phyloP scores from a whole-genome alignment of 179 eudicot genomes.

The Sideroxylon spinosum region DNA sequence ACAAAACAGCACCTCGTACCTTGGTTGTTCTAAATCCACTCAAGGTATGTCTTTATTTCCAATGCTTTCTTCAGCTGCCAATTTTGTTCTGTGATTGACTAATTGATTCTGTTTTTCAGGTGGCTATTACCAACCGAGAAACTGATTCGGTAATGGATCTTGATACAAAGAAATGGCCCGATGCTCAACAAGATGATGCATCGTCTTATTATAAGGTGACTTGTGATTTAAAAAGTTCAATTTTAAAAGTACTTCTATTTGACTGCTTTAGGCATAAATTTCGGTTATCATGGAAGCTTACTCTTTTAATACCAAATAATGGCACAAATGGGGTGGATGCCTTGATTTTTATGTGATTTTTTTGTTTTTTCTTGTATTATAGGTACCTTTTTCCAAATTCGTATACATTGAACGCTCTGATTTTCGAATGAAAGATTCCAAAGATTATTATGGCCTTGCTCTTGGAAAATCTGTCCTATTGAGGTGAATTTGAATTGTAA shows the following conservation, averaged over 20 bases:
- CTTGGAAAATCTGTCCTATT: slow-evolving; percentile 84
- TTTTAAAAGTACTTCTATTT: background rate
- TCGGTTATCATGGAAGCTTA: background rate
- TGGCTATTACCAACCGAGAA: slow-evolving; percentile 85
- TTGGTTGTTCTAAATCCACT: slow-evolving; percentile 85
- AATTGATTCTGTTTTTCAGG: slow-evolving; percentile 37
- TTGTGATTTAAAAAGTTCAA: background rate
- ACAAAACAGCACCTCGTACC: slow-evolving; percentile 70
- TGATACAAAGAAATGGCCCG: slow-evolving; percentile 98
- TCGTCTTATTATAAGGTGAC: slow-evolving; percentile 77
- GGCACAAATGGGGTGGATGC: background rate
- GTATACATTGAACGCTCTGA: slow-evolving; percentile 83
- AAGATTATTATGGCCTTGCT: slow-evolving; percentile 94
- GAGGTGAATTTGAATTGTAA: slow-evolving; percentile 37
- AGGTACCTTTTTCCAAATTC: slow-evolving; percentile 85
- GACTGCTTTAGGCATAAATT: background rate
- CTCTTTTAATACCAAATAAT: background rate
- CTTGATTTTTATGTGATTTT: background rate
- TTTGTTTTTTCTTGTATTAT: background rate
- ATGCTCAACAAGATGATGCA: slow-evolving; percentile 68
- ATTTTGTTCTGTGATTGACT: slow-evolving; percentile 7
- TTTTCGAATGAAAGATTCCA: slow-evolving; percentile 85
- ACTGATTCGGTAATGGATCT: slow-evolving; percentile 58
- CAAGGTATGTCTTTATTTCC: slow-evolving; percentile 49
- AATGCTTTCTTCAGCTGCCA: slow-evolving; percentile 1